Conservation (phyloP, 78 protist species). For the Dictyostelium firmibasis region DNA sequence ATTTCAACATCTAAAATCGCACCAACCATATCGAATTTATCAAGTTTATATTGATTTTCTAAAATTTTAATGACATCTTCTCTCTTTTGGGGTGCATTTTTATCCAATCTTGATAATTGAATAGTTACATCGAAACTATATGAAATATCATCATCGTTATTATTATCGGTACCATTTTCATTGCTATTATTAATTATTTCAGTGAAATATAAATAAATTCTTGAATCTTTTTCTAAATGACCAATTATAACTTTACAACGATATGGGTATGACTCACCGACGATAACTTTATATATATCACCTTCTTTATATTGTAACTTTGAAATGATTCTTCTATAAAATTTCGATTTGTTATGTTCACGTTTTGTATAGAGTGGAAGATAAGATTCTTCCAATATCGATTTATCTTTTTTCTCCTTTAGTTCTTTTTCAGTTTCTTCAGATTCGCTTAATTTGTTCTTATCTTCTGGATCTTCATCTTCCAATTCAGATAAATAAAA, state of each 20-base stretch:
- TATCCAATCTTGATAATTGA: background rate
- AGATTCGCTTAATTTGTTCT: background rate
- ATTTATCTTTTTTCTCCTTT: background rate
- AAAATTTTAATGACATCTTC: background rate
- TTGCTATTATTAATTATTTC: background rate
- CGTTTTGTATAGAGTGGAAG: background rate
- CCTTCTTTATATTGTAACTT: background rate
- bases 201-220: background rate
- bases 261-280: constrained; percentile 26
- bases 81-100: background rate
- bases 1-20: background rate
- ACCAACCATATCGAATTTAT: background rate
- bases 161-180: background rate
- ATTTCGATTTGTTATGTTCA: background rate
- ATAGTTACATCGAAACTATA: background rate
- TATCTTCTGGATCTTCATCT: background rate
- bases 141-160: background rate
- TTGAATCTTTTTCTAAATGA: background rate
- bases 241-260: background rate
- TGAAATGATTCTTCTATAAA: background rate
- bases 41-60: background rate
- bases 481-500: background rate
- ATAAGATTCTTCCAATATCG: background rate
- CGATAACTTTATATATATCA: background rate
- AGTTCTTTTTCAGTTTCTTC: background rate